phyloP scores from a whole-genome alignment of 2,329 filamentous ascomycete species.

The Penicillium brevicompactum region DNA sequence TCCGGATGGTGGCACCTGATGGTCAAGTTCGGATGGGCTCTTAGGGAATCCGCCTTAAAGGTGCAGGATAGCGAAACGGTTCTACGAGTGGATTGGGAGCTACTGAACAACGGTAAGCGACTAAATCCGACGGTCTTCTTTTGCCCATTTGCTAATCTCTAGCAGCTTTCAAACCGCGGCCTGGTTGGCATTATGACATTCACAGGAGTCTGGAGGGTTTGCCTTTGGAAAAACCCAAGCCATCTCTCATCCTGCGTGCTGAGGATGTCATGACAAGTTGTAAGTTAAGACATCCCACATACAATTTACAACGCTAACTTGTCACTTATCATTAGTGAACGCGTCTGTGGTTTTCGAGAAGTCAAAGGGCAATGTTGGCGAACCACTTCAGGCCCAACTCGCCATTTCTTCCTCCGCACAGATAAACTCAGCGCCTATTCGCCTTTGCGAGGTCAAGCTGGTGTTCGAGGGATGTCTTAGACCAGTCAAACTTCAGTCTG shows the following conservation, averaged over 20 bases:
- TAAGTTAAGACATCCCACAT: slow-evolving; percentile 30
- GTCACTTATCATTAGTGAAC: slow-evolving; percentile 45
- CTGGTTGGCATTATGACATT: slow-evolving; percentile 48
- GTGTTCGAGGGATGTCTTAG: slow-evolving; percentile 56
- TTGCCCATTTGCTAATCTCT: slow-evolving; percentile 4
- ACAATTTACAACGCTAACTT: slow-evolving; percentile 17
- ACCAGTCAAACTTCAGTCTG: slow-evolving; percentile 43
- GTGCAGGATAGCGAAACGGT: slow-evolving; percentile 51
- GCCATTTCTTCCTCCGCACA: slow-evolving; percentile 53
- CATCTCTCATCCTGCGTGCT: slow-evolving; percentile 49
- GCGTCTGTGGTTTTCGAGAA: slow-evolving; percentile 56
- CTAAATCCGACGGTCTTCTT: neutral
- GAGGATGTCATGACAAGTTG: slow-evolving; percentile 52
- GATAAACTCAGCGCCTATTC: slow-evolving; percentile 48
- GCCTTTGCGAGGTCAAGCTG: slow-evolving; percentile 51
- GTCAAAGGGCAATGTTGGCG: slow-evolving; percentile 61
- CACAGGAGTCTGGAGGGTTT: slow-evolving; percentile 49
- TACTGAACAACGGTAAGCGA: slow-evolving; percentile 43
- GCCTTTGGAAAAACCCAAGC: slow-evolving; percentile 41
- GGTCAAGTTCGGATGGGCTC: slow-evolving; percentile 54
- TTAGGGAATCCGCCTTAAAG: slow-evolving; percentile 56
- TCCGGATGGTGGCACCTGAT: slow-evolving; percentile 63
- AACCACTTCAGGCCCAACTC: slow-evolving; percentile 59
- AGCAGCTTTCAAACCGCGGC: slow-evolving; percentile 39
- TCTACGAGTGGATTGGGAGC: slow-evolving; percentile 60